phyloP scores from a whole-genome alignment of 78 protist genomes.

The Emiliania huxleyi region DNA sequence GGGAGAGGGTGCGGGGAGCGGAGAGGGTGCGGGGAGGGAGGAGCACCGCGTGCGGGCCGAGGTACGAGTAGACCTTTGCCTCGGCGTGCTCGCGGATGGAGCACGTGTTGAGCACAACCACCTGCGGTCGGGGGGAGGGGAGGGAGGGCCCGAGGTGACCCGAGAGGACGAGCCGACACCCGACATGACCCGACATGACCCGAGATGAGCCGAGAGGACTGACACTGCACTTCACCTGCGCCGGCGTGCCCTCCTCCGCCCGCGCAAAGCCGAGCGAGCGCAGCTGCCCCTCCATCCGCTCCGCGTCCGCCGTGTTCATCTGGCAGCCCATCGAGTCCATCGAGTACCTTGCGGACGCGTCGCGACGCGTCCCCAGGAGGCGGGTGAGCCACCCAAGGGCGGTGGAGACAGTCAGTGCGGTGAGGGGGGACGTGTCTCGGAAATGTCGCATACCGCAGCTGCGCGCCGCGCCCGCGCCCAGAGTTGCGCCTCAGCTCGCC shows the following conservation, averaged over 20 bases:
- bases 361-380: too few relatives aligned
- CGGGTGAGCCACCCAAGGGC: too few relatives aligned
- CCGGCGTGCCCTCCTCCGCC: not conserved
- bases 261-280: conserved; percentile 3
- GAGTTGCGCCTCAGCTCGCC: not conserved
- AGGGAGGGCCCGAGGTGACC: not conserved
- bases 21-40: too few relatives aligned
- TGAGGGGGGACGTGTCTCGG: too few relatives aligned
- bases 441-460: too few relatives aligned
- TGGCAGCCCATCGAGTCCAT: conserved; percentile 27
- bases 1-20: too few relatives aligned
- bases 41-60: conserved; percentile 40
- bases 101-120: conserved; percentile 47
- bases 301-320: conserved; percentile 48
- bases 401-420: too few relatives aligned
- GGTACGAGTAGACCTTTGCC: conserved; percentile 42
- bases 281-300: conserved; percentile 47
- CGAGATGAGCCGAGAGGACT: too few relatives aligned
- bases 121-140: not conserved
- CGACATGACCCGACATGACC: too few relatives aligned
- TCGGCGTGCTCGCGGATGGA: conserved; percentile 53
- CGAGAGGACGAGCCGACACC: too few relatives aligned
- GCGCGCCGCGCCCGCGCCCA: too few relatives aligned
- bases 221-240: too few relatives aligned
- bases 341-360: not conserved